Conservation (phyloP, 2,329 filamentous ascomycete species). For the Xylaria sp. region DNA sequence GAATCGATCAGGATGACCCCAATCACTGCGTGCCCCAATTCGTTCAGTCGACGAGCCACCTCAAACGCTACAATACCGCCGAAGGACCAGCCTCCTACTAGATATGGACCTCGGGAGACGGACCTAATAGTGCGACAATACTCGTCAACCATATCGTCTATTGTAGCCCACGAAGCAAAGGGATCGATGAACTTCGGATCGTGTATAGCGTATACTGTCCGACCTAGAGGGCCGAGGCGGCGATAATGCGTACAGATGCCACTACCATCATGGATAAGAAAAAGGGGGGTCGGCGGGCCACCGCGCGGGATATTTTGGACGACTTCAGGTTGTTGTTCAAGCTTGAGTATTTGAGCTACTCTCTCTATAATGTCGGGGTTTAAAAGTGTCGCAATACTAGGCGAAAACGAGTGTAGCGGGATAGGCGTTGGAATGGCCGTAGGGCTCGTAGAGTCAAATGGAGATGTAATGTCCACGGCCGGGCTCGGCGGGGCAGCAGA, state of each 20-base stretch:
- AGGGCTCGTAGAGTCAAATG: too few species aligned
- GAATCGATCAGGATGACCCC: slow-evolving; percentile 58
- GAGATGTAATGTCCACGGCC: too few species aligned
- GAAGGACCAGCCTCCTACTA: slow-evolving; percentile 68
- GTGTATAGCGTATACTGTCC: slow-evolving; percentile 24
- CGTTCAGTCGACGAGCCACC: slow-evolving; percentile 54
- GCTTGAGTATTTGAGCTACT: slow-evolving; percentile 4
- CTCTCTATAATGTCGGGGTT: neutral
- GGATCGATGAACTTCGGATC: slow-evolving; percentile 27
- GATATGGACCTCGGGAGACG: slow-evolving; percentile 56
- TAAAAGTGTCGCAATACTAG: neutral
- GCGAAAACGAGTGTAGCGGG: too few species aligned
- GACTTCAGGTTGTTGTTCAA: slow-evolving; percentile 7
- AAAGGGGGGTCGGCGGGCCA: slow-evolving; percentile 5
- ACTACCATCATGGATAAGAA: slow-evolving; percentile 33
- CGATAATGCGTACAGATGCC: slow-evolving; percentile 33
- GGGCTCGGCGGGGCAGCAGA: too few species aligned
- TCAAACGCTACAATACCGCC: slow-evolving; percentile 68
- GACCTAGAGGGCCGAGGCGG: slow-evolving; percentile 21
- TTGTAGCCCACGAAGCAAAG: slow-evolving; percentile 25
- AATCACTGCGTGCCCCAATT: slow-evolving; percentile 53
- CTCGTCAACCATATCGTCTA: slow-evolving; percentile 34
- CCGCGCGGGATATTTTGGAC: neutral
- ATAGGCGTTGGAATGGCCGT: too few species aligned
- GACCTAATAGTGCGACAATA: slow-evolving; percentile 23